phyloP scores from a whole-genome alignment of 208 protist species.

The Trypanosoma mega region DNA sequence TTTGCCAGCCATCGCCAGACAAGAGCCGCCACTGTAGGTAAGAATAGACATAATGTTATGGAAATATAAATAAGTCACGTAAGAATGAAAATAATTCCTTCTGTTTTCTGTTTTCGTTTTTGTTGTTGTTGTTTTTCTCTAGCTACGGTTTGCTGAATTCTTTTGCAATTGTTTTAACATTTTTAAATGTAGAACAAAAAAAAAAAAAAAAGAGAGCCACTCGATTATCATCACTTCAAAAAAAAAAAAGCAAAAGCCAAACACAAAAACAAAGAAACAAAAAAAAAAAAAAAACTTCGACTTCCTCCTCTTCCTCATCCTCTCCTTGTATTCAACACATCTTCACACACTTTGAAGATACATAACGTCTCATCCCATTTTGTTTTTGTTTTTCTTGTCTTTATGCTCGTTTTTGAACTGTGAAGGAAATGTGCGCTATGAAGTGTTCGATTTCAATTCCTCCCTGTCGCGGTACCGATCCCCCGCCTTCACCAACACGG shows the following conservation, averaged over 20 bases:
- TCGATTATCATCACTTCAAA: background rate
- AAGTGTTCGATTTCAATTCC: conserved; percentile 26
- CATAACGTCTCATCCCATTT: too few species aligned
- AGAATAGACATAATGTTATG: conserved; percentile 85
- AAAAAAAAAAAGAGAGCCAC: conserved; percentile 16
- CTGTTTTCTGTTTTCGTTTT: background rate
- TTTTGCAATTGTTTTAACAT: too few species aligned
- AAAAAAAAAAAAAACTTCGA: background rate
- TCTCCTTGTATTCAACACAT: too few species aligned
- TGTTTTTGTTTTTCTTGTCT: background rate
- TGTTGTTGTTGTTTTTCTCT: background rate
- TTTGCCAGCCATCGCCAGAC: conserved; percentile 98
- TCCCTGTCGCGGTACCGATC: conserved; percentile 71
- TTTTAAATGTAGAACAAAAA: background rate
- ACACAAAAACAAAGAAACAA: background rate
- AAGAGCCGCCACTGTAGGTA: conserved; percentile 96
- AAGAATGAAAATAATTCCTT: background rate
- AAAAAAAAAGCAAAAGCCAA: conserved; percentile 8
- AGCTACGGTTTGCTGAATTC: too few species aligned
- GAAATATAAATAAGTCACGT: conserved; percentile 1
- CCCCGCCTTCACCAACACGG: conserved; percentile 73
- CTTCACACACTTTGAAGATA: too few species aligned
- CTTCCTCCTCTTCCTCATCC: too few species aligned
- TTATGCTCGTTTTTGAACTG: background rate
- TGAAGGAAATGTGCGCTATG: too few species aligned